phyloP scores from a whole-genome alignment of 257 asterid genomes.

The Salvia miltiorrhiza region DNA sequence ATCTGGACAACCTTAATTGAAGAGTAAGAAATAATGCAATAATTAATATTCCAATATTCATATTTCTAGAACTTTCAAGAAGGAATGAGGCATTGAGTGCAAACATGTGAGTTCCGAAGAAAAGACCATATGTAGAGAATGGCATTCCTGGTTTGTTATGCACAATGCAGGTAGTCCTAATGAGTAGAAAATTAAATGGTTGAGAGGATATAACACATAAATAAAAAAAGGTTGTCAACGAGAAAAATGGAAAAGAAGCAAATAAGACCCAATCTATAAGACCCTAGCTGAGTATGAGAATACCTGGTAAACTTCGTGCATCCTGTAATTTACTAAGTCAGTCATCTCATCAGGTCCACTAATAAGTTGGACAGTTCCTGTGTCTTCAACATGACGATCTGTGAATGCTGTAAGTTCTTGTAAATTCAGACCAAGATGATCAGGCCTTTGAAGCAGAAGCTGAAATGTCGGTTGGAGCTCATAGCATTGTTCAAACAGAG shows the following conservation, averaged over 20 bases:
- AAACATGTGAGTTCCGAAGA: neutral
- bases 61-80: neutral
- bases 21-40: neutral
- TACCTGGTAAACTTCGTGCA: conserved; percentile 79
- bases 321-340: conserved; percentile 65
- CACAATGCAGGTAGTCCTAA: conserved; percentile 7
- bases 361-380: conserved; percentile 54
- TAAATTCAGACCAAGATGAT: conserved; percentile 68
- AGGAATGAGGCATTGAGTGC: neutral
- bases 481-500: conserved; percentile 94
- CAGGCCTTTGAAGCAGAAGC: conserved; percentile 81
- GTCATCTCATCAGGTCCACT: conserved; percentile 83
- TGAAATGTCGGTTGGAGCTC: conserved; percentile 93
- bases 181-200: neutral
- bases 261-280: neutral
- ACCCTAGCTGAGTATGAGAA: conserved; percentile 7
- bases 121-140: neutral
- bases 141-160: neutral
- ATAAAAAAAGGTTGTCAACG: neutral
- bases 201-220: conserved; percentile 7
- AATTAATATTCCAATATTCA: neutral
- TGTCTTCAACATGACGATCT: conserved; percentile 76
- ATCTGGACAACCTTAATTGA: neutral
- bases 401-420: conserved; percentile 58
- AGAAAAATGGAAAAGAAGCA: neutral